Conservation (phyloP, 2,329 filamentous ascomycete species). For the Reticulascus tulasneorum region DNA sequence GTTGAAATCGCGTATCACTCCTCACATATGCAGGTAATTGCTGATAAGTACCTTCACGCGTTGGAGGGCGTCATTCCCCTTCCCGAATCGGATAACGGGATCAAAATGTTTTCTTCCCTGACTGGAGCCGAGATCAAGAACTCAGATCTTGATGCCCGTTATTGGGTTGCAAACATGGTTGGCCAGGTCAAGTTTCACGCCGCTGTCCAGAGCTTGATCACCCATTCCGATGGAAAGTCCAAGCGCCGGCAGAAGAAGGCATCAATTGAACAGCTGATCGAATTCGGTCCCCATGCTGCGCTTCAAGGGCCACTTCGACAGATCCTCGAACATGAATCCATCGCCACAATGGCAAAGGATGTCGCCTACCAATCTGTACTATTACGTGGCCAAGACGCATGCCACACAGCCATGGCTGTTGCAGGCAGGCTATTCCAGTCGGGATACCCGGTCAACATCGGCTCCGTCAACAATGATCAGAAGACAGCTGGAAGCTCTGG, state of each 20-base stretch:
- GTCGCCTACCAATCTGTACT: background rate
- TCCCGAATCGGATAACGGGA: no score
- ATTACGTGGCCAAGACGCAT: background rate
- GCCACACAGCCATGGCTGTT: background rate
- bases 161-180: constrained; percentile 8
- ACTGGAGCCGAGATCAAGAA: constrained; percentile 1
- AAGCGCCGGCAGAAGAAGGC: background rate
- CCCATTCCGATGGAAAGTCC: background rate
- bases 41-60: background rate
- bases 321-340: constrained; percentile 1
- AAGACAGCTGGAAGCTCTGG: background rate
- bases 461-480: background rate
- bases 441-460: constrained; percentile 1
- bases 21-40: constrained; percentile 4
- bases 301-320: constrained; percentile 5
- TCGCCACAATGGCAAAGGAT: background rate
- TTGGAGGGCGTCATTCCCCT: background rate
- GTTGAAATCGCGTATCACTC: constrained; percentile 10
- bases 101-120: constrained; percentile 1
- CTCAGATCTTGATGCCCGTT: background rate
- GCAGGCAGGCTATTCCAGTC: constrained; percentile 1
- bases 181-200: constrained; percentile 3
- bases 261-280: constrained; percentile 1
- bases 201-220: constrained; percentile 1
- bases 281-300: constrained; percentile 9